A percentile compares a stretch with the other conserved stretches of the same genome.
Evolutionary conservation across 2,329 filamentous ascomycete genomes (phyloP).

Genomic region (Aspergillus tubingensis): DNA sequence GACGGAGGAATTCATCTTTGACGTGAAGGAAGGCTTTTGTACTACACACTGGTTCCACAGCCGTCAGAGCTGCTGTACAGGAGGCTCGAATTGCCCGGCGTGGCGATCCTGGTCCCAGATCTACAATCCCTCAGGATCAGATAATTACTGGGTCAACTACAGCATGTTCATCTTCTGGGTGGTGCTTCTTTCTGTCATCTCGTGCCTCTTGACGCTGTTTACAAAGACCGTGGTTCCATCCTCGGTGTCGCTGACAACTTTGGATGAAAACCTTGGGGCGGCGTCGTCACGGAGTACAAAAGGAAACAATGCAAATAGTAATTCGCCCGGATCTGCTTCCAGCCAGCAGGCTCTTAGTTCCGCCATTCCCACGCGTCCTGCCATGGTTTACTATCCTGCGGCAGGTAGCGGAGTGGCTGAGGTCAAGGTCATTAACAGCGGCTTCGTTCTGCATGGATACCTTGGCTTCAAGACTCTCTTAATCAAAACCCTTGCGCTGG

Average conservation of each 20-base stretch:
- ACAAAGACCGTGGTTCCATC: slow-evolving; percentile 96
- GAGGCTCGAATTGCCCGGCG: slow-evolving; percentile 56
- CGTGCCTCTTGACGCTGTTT: slow-evolving; percentile 78
- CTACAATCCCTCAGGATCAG: slow-evolving; percentile 53
- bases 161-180: slow-evolving; percentile 72
- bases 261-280: slow-evolving; percentile 90
- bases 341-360: slow-evolving; percentile 42
- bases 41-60: slow-evolving; percentile 69
- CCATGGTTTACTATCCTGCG: slow-evolving; percentile 93
- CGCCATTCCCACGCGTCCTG: slow-evolving; percentile 50
- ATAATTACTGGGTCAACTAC: slow-evolving; percentile 71
- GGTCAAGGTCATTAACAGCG: slow-evolving; percentile 95
- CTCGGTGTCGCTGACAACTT: slow-evolving; percentile 77
- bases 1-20: slow-evolving; percentile 80
- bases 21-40: slow-evolving; percentile 90
- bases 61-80: slow-evolving; percentile 66
- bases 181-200: slow-evolving; percentile 66
- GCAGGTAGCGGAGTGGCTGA: slow-evolving; percentile 96
- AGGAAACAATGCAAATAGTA: slow-evolving; percentile 48
- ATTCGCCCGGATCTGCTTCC: slow-evolving; percentile 42
- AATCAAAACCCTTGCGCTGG: slow-evolving; percentile 78
- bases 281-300: slow-evolving; percentile 50
- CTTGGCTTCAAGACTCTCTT: slow-evolving; percentile 83
- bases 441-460: slow-evolving; percentile 95
- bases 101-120: slow-evolving; percentile 69